Percentiles rank a stretch among this genome's conserved stretches.
These are phyloP conservation scores for Lepidium africanum DNA, from an alignment of 345 rosid genomes.

Conservation along the genomic window DNA sequence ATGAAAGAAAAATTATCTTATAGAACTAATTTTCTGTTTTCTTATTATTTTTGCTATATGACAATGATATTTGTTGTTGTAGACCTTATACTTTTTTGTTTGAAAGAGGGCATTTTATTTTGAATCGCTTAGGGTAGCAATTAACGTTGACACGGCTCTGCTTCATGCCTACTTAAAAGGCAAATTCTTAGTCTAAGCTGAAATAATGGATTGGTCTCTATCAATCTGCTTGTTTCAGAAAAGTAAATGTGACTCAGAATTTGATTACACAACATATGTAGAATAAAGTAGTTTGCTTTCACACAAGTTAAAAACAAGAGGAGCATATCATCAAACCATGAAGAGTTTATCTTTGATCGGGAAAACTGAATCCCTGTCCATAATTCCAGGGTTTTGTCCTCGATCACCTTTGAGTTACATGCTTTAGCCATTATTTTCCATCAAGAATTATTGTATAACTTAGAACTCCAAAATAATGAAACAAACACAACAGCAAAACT, in stretches of 20 bases:
- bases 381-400: constrained; percentile 14
- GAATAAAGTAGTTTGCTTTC: not conserved
- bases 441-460: not conserved
- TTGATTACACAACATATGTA: not conserved
- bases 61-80: too few species aligned
- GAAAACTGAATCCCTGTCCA: constrained; percentile 30
- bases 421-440: not conserved
- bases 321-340: constrained; percentile 46
- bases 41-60: too few species aligned
- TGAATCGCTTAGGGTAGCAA: too few species aligned
- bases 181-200: not conserved
- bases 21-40: too few species aligned
- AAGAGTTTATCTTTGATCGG: constrained; percentile 30
- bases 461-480: not conserved
- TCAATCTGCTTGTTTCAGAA: not conserved
- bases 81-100: too few species aligned
- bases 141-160: too few species aligned
- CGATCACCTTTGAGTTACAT: constrained; percentile 20
- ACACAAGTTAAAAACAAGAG: not conserved
- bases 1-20: too few species aligned
- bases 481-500: not conserved
- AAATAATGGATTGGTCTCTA: not conserved
- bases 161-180: not conserved
- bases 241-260: not conserved
- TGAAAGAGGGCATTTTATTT: too few species aligned